Percentiles rank a stretch among this genome's conserved stretches.
Conservation (phyloP, 192 early-diverging fungal genomes). For the Mortierella claussenii region DNA sequence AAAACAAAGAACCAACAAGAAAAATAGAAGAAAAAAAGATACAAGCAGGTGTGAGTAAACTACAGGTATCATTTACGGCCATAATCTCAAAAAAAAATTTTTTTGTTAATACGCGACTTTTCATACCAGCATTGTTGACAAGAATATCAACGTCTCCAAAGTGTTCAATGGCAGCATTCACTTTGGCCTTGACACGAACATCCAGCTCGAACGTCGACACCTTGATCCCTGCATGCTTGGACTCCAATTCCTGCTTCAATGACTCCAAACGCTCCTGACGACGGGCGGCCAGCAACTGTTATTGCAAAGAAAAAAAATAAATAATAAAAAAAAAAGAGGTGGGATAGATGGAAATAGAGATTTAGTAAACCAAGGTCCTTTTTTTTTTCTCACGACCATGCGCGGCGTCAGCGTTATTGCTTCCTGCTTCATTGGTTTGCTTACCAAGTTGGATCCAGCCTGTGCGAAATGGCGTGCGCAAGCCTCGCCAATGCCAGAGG, state of each 20-base stretch:
- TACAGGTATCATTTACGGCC: no score
- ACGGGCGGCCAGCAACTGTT: conserved; percentile 71
- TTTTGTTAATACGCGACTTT: background rate
- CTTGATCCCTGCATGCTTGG: conserved; percentile 59
- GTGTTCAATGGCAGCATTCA: conserved; percentile 64
- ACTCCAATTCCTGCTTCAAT: conserved; percentile 62
- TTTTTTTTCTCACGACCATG: no score
- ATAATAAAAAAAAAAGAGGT: background rate
- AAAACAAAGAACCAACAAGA: conserved; percentile 1
- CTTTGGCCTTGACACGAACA: conserved; percentile 70
- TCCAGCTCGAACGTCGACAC: conserved; percentile 77
- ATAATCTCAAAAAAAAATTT: no score
- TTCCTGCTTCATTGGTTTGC: no score
- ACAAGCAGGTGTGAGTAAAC: no score
- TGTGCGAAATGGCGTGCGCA: conserved; percentile 74
- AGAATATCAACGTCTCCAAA: conserved; percentile 79
- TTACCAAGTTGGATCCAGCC: conserved; percentile 67
- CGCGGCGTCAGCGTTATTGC: no score
- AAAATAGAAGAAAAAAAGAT: background rate
- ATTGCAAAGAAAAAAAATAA: background rate
- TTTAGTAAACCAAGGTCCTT: background rate
- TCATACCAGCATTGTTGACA: conserved; percentile 88
- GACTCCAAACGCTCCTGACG: conserved; percentile 71
- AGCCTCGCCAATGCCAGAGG: conserved; percentile 78
- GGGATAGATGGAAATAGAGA: background rate